A percentile compares a stretch with the other conserved stretches of the same genome.
Evolutionary conservation across 2,329 filamentous ascomycete species (phyloP).

Genomic region (Fusarium annulatum): DNA sequence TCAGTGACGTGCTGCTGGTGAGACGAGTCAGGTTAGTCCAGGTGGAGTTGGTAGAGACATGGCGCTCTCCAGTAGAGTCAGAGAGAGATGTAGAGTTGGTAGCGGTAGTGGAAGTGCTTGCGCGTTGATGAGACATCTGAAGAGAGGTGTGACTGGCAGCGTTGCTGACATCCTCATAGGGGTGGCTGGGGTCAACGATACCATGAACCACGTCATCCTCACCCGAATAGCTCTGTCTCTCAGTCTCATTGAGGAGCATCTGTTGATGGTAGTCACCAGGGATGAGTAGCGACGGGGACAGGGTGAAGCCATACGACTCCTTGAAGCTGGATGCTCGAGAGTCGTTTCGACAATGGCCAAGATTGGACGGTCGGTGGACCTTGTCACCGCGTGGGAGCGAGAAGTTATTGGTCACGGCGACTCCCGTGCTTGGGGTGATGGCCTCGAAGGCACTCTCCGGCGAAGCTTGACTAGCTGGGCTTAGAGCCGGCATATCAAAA

Average conservation of each 20-base stretch:
- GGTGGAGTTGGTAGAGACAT: conserved; percentile 64
- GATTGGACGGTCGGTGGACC: conserved; percentile 41
- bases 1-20: conserved; percentile 63
- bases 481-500: conserved; percentile 60
- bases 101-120: conserved; percentile 66
- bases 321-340: conserved; percentile 66
- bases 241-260: conserved; percentile 54
- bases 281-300: conserved; percentile 72
- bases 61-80: conserved; percentile 61
- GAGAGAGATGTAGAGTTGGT: conserved; percentile 61
- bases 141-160: conserved; percentile 31
- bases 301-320: conserved; percentile 67
- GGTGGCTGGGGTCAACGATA: conserved; percentile 27
- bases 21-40: conserved; percentile 65
- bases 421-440: conserved; percentile 54
- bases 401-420: conserved; percentile 60
- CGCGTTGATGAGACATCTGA: conserved; percentile 55
- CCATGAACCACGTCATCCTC: conserved; percentile 47
- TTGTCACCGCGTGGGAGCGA: conserved; percentile 60
- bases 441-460: conserved; percentile 56
- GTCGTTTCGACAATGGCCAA: conserved; percentile 53
- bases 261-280: conserved; percentile 68
- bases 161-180: conserved; percentile 37
- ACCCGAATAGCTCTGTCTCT: conserved; percentile 46
- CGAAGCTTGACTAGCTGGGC: conserved; percentile 61